Conservation (phyloP, 2,329 filamentous ascomycete genomes). For the Aspergillus flavus region DNA sequence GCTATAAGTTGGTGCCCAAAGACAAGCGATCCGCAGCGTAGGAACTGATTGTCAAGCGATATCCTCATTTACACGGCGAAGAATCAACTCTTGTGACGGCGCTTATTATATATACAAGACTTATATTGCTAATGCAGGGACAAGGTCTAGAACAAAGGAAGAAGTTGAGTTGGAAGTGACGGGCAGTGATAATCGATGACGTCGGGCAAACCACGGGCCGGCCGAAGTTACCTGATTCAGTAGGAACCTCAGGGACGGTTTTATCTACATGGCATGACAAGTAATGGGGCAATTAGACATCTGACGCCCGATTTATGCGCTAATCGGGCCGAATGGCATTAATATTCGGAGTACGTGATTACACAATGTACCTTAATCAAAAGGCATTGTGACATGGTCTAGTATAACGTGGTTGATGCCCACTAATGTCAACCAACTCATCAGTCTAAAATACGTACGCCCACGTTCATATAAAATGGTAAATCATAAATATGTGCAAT, state of each 20-base stretch:
- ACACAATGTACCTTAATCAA: no score
- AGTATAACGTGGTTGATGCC: no score
- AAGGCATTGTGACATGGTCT: no score
- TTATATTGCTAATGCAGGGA: not conserved
- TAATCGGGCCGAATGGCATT: no score
- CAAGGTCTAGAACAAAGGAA: not conserved
- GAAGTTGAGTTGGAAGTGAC: not conserved
- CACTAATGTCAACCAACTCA: no score
- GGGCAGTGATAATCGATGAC: conserved; percentile 4
- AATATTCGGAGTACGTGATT: no score
- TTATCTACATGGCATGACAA: not conserved
- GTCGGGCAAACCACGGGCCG: conserved; percentile 2
- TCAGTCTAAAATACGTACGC: no score
- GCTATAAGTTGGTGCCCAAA: not conserved
- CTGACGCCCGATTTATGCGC: not conserved
- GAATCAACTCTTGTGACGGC: not conserved
- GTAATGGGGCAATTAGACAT: not conserved
- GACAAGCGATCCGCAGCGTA: not conserved
- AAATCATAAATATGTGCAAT: not conserved
- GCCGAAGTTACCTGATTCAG: conserved; percentile 1
- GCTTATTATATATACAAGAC: not conserved
- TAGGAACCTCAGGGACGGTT: not conserved
- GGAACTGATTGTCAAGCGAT: not conserved
- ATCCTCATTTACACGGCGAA: not conserved
- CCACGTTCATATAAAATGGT: no score